Conservation (phyloP, 345 rosid species). For the Combretum micranthum region DNA sequence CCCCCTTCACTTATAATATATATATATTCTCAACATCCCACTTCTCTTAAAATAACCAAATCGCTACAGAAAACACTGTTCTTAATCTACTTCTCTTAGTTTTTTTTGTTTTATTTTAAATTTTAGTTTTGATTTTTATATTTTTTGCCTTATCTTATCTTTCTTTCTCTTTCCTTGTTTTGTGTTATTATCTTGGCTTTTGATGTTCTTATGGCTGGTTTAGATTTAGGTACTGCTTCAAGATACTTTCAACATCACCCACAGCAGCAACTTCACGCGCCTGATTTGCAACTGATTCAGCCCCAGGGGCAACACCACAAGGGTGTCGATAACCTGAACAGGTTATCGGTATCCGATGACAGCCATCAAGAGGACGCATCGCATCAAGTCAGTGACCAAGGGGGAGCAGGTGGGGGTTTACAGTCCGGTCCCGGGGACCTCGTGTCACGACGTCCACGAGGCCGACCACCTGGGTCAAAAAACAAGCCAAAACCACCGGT, state of each 20-base stretch:
- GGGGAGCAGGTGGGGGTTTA: background rate
- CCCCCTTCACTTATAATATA: slow-evolving; percentile 14
- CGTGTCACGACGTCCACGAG: slow-evolving; percentile 67
- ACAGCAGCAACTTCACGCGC: slow-evolving; percentile 50
- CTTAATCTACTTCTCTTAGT: background rate
- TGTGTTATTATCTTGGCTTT: slow-evolving; percentile 12
- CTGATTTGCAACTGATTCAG: slow-evolving; percentile 10
- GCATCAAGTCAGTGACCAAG: slow-evolving; percentile 22
- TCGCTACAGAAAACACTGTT: background rate
- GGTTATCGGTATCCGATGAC: slow-evolving; percentile 10
- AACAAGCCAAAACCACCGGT: slow-evolving; percentile 90
- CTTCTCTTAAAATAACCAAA: slow-evolving; percentile 17
- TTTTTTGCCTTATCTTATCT: slow-evolving; percentile 14
- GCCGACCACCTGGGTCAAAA: slow-evolving; percentile 91
- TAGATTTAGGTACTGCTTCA: slow-evolving; percentile 57
- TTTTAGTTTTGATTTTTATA: slow-evolving; percentile 21
- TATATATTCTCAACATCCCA: background rate
- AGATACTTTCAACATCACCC: slow-evolving; percentile 43
- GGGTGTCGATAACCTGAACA: slow-evolving; percentile 25
- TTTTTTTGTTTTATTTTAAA: background rate
- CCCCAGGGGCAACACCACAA: slow-evolving; percentile 32
- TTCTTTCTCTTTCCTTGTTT: slow-evolving; percentile 19
- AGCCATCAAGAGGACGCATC: slow-evolving; percentile 20
- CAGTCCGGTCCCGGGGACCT: slow-evolving; percentile 14
- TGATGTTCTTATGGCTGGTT: slow-evolving; percentile 49